Evolutionary conservation across 768 basidiomycete species (phyloP).

Genomic region (Podaxis mareebaensis): DNA sequence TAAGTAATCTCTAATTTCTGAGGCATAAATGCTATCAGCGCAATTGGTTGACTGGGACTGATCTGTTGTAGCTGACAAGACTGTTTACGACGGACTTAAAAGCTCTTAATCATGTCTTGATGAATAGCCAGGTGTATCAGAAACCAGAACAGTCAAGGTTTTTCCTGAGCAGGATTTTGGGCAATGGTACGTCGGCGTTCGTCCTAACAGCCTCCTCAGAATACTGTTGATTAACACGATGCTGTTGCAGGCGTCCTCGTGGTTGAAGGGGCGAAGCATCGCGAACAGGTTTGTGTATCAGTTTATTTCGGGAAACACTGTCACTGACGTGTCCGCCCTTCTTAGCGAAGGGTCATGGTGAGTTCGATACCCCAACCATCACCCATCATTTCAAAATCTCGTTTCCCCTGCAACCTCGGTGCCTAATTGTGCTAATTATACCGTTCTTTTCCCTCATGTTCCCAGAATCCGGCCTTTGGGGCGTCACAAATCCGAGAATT

Average conservation of each 20-base stretch:
- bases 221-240: neutral
- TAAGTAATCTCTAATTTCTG: constrained; percentile 24
- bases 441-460: neutral
- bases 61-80: constrained; percentile 30
- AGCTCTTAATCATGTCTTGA: constrained; percentile 65
- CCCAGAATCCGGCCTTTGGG: constrained; percentile 68
- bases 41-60: neutral
- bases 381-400: too few species aligned
- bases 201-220: neutral
- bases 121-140: constrained; percentile 54
- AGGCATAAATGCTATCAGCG: too few species aligned
- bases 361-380: neutral
- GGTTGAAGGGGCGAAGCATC: constrained; percentile 50
- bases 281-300: constrained; percentile 37
- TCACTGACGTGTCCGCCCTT: neutral
- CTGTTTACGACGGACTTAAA: constrained; percentile 62
- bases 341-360: constrained; percentile 47
- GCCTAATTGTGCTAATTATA: neutral
- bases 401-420: neutral
- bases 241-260: constrained; percentile 44
- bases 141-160: constrained; percentile 48
- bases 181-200: constrained; percentile 31
- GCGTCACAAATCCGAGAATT: constrained; percentile 57
- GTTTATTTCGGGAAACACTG: neutral
- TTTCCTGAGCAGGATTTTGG: constrained; percentile 42